phyloP scores from a whole-genome alignment of 495 filamentous ascomycete species.

The Neurospora discreta region DNA sequence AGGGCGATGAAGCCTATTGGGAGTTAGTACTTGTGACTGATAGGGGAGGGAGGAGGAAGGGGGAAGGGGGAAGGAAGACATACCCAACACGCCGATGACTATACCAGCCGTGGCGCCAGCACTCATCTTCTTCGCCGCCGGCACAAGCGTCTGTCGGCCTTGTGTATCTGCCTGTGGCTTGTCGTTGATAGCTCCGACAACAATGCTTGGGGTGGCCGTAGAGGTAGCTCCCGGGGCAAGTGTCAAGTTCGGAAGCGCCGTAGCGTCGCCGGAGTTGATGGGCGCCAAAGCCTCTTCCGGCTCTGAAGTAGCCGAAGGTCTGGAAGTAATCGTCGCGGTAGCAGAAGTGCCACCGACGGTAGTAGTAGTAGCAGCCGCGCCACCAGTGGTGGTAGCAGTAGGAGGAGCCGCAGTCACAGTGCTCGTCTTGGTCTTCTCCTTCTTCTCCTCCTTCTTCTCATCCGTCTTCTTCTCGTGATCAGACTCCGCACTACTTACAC shows the following conservation, averaged over 20 bases:
- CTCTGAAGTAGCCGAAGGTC: neutral
- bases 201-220: neutral
- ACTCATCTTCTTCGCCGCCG: neutral
- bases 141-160: neutral
- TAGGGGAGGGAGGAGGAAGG: neutral
- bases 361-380: neutral
- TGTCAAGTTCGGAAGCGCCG: neutral
- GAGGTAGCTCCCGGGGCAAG: neutral
- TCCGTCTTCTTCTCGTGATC: slow-evolving; percentile 2
- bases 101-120: neutral
- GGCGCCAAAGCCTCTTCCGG: neutral
- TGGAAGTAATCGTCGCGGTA: neutral
- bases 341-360: neutral
- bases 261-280: neutral
- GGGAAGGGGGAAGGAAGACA: neutral
- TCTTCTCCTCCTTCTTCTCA: slow-evolving; percentile 31
- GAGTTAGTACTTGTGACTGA: too few relatives aligned
- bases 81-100: neutral
- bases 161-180: neutral
- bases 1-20: neutral
- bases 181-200: neutral
- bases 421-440: neutral
- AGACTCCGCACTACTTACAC: neutral
- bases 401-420: neutral
- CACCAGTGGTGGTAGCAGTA: neutral